Conservation (phyloP, 2,329 filamentous ascomycete genomes). For the Fusarium sp. region DNA sequence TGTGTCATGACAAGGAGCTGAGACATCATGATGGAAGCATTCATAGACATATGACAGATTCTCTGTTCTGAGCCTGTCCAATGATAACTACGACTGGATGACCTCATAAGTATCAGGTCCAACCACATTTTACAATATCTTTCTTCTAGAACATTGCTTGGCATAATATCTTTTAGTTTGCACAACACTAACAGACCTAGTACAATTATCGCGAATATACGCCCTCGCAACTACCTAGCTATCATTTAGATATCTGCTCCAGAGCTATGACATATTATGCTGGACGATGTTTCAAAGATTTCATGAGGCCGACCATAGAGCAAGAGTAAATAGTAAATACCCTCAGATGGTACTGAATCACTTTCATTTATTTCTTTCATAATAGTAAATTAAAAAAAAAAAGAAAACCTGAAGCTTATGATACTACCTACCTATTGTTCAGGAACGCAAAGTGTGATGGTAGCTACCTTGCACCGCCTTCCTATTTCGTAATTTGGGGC, state of each 20-base stretch:
- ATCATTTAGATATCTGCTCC: not conserved
- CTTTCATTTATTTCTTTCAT: not conserved
- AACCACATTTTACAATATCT: not conserved
- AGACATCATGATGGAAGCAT: conserved; percentile 17
- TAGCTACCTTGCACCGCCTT: conserved; percentile 24
- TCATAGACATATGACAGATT: not conserved
- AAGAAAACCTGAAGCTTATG: too few relatives aligned
- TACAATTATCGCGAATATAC: not conserved
- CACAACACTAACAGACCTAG: not conserved
- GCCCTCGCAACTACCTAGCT: not conserved
- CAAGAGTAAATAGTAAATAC: too few relatives aligned
- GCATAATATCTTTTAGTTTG: not conserved
- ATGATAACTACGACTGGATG: not conserved
- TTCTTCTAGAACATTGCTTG: not conserved
- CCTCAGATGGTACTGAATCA: fast-evolving
- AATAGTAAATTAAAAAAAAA: not conserved
- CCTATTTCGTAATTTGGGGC: conserved; percentile 1
- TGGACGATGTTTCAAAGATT: not conserved
- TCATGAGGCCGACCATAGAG: too few relatives aligned
- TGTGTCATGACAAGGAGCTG: conserved; percentile 17
- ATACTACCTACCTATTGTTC: not conserved
- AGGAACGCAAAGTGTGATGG: not conserved
- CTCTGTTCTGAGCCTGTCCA: not conserved
- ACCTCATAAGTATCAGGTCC: not conserved
- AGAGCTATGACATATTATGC: not conserved